Base-by-base conservation (phyloP, 2,329 filamentous ascomycete species). In the Penicillium crustosum region DNA sequence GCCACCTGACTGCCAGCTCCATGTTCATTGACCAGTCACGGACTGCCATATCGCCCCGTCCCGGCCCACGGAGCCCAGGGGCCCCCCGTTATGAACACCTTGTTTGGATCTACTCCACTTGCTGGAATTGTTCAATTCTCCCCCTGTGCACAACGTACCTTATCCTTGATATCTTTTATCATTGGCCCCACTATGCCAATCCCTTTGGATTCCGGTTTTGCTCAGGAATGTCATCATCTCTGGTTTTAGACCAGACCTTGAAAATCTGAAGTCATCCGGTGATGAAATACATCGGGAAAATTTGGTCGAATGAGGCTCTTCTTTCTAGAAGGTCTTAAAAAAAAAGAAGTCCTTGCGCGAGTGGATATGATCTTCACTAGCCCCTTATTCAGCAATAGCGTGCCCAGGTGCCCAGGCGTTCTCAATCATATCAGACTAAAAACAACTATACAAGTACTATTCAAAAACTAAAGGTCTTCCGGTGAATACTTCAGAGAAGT, bases 301-400 rank as follows among this genome's bases (percentile, higher is more conserved):
- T 2, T 10, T 33, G 15, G 15, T 12, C 33, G 4, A 27, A 15
- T 44, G 39, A 45, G 39, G 39, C 50, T 52, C 50, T 52, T 51
- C 9, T 35, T 38, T 50, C 48, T 39, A 50, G 47, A 27, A 49
- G 23, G 17, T 27, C 13, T 21, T 27, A 19, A 53, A 25, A 31
- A 31, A 27, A 31, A 35, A 48, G 36, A n/a, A 42, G 44, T 49
- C 47, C 38, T 50, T 55, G 45, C 45, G 21, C 31, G 10, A 43
- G 53, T 55, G 53, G 54, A 57, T 57, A 51, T 51, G 53, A 55
- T 55, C 53, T 50, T 51, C 53, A 31, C 31, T 51, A 55, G 53
- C 31, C 53, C 53, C 53, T 41, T 35, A 33, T 33, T 41, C 36
- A 27, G 17, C 27, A 48, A 47, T 48, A 27, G 48, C 29, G 49